Evolutionary conservation across 2,329 filamentous ascomycete species (phyloP).

Genomic region (Colletotrichum cereale): DNA sequence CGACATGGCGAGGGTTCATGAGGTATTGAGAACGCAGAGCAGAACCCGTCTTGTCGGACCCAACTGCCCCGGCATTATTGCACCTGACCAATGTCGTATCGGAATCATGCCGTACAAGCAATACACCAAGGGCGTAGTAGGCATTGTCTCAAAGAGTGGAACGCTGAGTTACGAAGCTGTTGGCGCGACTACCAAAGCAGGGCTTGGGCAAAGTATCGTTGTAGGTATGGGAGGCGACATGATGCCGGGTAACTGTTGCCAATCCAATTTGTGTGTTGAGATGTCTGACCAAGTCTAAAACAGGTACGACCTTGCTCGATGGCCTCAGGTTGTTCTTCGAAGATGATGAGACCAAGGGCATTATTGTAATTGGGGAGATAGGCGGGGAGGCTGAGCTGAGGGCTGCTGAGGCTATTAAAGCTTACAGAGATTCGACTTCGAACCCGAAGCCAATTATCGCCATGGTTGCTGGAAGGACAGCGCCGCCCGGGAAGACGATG

Average conservation of each 20-base stretch:
- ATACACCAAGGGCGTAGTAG: slow-evolving; percentile 71
- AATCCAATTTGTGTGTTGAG: background rate
- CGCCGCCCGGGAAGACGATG: slow-evolving; percentile 73
- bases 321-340: slow-evolving; percentile 75
- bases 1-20: slow-evolving; percentile 78
- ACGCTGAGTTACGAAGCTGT: slow-evolving; percentile 86
- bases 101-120: slow-evolving; percentile 58
- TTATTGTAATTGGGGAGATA: slow-evolving; percentile 79
- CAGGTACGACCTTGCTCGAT: slow-evolving; percentile 77
- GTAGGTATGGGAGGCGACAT: slow-evolving; percentile 84
- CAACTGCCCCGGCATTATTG: slow-evolving; percentile 86
- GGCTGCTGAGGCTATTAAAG: slow-evolving; percentile 77
- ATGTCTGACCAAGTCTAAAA: background rate
- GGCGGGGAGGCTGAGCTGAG: slow-evolving; percentile 77
- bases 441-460: slow-evolving; percentile 75
- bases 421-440: slow-evolving; percentile 68
- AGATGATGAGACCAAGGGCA: slow-evolving; percentile 77
- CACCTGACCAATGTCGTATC: slow-evolving; percentile 73
- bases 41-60: slow-evolving; percentile 81
- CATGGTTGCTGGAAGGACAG: slow-evolving; percentile 74
- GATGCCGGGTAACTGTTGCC: slow-evolving; percentile 65
- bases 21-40: slow-evolving; percentile 77
- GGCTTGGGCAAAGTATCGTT: slow-evolving; percentile 81
- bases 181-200: slow-evolving; percentile 78
- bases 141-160: slow-evolving; percentile 84